Percentiles rank a stretch among this genome's conserved stretches.
These are phyloP conservation scores for Ceratocystiopsis brevicomis DNA, from an alignment of 2,329 filamentous ascomycete genomes.

Conservation along the genomic window DNA sequence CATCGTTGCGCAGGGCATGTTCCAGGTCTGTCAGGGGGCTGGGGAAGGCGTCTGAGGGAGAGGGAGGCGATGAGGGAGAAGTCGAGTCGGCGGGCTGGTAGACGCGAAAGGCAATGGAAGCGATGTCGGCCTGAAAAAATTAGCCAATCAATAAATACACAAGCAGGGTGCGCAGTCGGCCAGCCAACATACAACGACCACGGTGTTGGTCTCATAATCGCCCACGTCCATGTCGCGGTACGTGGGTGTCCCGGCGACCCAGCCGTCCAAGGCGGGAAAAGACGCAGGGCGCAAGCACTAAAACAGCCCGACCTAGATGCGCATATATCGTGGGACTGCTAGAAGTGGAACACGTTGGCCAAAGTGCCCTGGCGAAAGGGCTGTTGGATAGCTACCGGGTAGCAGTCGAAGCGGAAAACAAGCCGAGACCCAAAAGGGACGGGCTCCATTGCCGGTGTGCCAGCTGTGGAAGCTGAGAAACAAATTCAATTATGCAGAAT, in stretches of 20 bases:
- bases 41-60: constrained; percentile 15
- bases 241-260: constrained; percentile 7
- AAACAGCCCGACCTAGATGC: not conserved
- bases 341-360: not conserved
- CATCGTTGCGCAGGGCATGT: constrained; percentile 28
- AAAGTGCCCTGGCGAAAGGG: no score
- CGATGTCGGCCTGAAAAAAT: constrained; percentile 33
- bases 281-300: constrained; percentile 4
- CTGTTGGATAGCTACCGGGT: no score
- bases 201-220: constrained; percentile 43
- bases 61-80: constrained; percentile 14
- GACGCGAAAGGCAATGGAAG: constrained; percentile 33
- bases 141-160: not conserved
- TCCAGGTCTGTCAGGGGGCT: constrained; percentile 33
- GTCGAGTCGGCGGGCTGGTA: constrained; percentile 30
- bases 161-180: not conserved
- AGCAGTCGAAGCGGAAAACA: no score
- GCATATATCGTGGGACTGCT: not conserved
- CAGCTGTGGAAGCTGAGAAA: no score
- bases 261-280: constrained; percentile 4
- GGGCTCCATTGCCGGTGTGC: no score
- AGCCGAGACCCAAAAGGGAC: no score
- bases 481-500: no score
- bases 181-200: constrained; percentile 31
- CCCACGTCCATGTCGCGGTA: constrained; percentile 39